Base-by-base conservation (phyloP, 2,329 filamentous ascomycete species). In the Dothideomycetidae sp. region DNA sequence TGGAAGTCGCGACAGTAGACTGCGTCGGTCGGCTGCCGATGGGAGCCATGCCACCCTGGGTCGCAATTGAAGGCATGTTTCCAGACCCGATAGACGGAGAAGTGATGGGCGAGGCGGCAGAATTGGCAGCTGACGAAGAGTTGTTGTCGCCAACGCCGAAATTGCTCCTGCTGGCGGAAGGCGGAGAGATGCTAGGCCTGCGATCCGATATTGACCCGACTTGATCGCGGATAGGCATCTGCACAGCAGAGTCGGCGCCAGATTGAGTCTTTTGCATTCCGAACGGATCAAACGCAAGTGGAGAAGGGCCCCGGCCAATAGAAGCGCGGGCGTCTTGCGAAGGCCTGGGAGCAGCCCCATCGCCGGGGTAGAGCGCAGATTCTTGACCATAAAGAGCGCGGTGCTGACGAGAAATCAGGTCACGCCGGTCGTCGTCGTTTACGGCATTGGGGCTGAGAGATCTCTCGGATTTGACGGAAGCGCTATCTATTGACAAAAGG, bases 371-470 rank as follows among this genome's bases (percentile, higher is more conserved):
- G 56, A 83, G 79, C 36, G 71, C 62, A 26, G 71, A 66, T 47
- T 71, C 69, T 52, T 74, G 83, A 56, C 85, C 84, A 60, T 96
- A 98, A 48, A 98, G 66, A 47, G 88, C 86, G 60, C 80, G 86
- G 61, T 92, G 85, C 64, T 96, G 90, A 55, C 88, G 86, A 50
- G 86, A 82, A 61, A 96, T 93, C 59, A 96, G 71, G 52, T 96
- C 88, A 51, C 88, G 84, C 52, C 88, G 88, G 54, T 93, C 86
- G 52, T 94, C 86, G 66, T 96, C 90, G 56, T 80, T 92, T 80
- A 93, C 81, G 51, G 78, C 71, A 57, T 74, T 77, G 37, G 83
- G 83, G 64, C 82, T 90, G 64, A 85, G 72, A 51, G 82, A 78
- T 57, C 83, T 81, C 54, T 90, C 83, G 56, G 79, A 78, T 68